Evolutionary conservation across 768 basidiomycete genomes (phyloP), one percentile per base, ranked within the genome.

Genomic region (Tulasnella sp.): DNA sequence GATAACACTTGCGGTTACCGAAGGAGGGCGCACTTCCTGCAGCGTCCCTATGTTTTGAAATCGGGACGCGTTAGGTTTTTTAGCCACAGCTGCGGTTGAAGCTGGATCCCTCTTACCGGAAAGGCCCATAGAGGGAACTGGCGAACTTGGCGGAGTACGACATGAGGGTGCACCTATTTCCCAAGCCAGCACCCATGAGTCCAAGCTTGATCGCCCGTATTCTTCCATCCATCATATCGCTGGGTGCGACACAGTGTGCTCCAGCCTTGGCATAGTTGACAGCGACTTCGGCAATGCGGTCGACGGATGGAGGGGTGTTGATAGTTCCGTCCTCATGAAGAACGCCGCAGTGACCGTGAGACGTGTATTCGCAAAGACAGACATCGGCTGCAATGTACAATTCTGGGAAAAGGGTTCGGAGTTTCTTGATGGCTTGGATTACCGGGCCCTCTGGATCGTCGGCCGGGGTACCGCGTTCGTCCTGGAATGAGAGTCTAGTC

Each of bases 151-250:
- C 98, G 12, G 95, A 94, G 85, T 99, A 99, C 72, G 93, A 92
- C 98, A 99, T 99, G 76, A 99, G 89, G 8, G 93, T 93, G 85
- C 94, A 96, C 84, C 90, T 90, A 87, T 98, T 99, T 12, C 93
- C 96, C 72, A 91, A 88, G 24, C 96, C 96, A 64, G 90, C 90
- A 81, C 95, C 93, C 81, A 98, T 95, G 79, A 99, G 88, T 3
- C 89, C 90, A 50, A 91, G 89, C 86, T 99, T 99, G 87, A 75
- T 75, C 20, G 92, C 91, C 82, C 90, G 91, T 82, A 99, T 92
- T 28, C 97, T 89, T 0, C 97, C 98, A 85, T 99, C 98, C 96
- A 99, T 99, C 98, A 99, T 99, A 86, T 99, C 98, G 84, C 96
- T 98, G 9, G 98, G 98, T 1, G 98, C 98, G 80, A 99, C 97